Percentiles rank a stretch among this genome's conserved stretches.
Evolutionary conservation across 768 basidiomycete species (phyloP).

Genomic region (Serendipita sp.): DNA sequence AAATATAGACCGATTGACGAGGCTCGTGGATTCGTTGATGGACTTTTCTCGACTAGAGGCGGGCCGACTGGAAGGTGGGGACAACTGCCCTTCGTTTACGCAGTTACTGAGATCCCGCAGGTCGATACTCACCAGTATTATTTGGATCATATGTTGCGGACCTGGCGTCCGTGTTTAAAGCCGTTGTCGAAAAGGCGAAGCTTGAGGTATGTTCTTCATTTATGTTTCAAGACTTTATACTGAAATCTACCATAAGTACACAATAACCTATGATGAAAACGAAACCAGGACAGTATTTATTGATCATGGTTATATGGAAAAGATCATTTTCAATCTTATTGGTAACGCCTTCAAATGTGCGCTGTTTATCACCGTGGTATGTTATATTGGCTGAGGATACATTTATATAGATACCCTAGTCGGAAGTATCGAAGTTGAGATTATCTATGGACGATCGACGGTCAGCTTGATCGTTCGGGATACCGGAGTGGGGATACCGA

Average conservation of each 20-base stretch:
- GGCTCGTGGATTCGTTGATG: slow-evolving; percentile 25
- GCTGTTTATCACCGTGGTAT: neutral
- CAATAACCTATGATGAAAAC: slow-evolving; percentile 17
- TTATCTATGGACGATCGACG: slow-evolving; percentile 16
- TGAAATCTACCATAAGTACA: slow-evolving; percentile 12
- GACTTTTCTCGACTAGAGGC: slow-evolving; percentile 25
- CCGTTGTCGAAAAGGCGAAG: slow-evolving; percentile 19
- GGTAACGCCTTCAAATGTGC: slow-evolving; percentile 23
- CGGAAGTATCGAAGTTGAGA: slow-evolving; percentile 20
- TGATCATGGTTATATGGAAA: slow-evolving; percentile 18
- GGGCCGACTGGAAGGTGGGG: slow-evolving; percentile 13
- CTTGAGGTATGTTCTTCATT: slow-evolving; percentile 6
- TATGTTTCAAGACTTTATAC: neutral
- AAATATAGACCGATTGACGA: slow-evolving; percentile 21
- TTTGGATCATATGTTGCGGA: slow-evolving; percentile 20
- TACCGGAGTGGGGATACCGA: slow-evolving; percentile 26
- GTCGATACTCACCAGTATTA: slow-evolving; percentile 18
- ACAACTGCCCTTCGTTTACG: neutral
- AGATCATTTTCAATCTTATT: slow-evolving; percentile 22
- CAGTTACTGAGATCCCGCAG: slow-evolving; percentile 11
- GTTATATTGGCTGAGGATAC: slow-evolving; percentile 15
- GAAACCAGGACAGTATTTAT: slow-evolving; percentile 17
- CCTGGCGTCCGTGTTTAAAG: slow-evolving; percentile 22
- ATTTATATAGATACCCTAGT: slow-evolving; percentile 16
- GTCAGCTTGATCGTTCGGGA: slow-evolving; percentile 22